Evolutionary conservation across 257 asterid genomes (phyloP).

Genomic region (Scutellaria barbata): DNA sequence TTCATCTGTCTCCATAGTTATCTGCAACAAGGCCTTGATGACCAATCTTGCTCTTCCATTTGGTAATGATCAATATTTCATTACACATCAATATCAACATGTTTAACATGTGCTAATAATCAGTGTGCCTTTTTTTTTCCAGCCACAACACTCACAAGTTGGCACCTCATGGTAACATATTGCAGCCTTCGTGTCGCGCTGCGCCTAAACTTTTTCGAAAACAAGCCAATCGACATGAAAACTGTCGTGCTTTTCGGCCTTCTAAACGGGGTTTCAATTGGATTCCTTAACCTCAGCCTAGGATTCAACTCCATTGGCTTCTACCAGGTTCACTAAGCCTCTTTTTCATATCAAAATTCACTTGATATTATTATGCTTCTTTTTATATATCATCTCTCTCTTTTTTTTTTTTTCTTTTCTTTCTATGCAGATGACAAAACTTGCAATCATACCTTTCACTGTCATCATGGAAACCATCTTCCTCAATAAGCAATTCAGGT

Average conservation of each 20-base stretch:
- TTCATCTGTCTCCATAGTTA: slow-evolving; percentile 88
- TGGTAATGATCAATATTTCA: slow-evolving; percentile 43
- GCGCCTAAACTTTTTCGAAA: slow-evolving; percentile 75
- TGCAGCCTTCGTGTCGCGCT: slow-evolving; percentile 81
- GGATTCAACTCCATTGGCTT: slow-evolving; percentile 94
- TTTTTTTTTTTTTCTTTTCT: not conserved
- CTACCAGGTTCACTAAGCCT: slow-evolving; percentile 60
- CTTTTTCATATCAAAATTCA: not conserved
- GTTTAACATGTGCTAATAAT: not conserved
- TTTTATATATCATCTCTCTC: not conserved
- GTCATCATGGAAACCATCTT: slow-evolving; percentile 80
- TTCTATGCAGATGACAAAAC: slow-evolving; percentile 87
- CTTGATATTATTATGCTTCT: not conserved
- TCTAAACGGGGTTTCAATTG: slow-evolving; percentile 83
- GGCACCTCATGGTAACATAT: slow-evolving; percentile 95
- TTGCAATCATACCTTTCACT: slow-evolving; percentile 94
- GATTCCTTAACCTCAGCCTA: slow-evolving; percentile 85
- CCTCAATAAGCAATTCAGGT: slow-evolving; percentile 88
- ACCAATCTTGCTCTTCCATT: slow-evolving; percentile 86
- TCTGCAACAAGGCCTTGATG: slow-evolving; percentile 93
- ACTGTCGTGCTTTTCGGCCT: slow-evolving; percentile 70
- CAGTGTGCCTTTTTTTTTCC: slow-evolving; percentile 15
- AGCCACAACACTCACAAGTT: slow-evolving; percentile 95
- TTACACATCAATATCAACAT: too few relatives aligned
- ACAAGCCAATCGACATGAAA: slow-evolving; percentile 73